Conservation (phyloP, 2,329 filamentous ascomycete genomes). For the Microsporum audouinii region DNA sequence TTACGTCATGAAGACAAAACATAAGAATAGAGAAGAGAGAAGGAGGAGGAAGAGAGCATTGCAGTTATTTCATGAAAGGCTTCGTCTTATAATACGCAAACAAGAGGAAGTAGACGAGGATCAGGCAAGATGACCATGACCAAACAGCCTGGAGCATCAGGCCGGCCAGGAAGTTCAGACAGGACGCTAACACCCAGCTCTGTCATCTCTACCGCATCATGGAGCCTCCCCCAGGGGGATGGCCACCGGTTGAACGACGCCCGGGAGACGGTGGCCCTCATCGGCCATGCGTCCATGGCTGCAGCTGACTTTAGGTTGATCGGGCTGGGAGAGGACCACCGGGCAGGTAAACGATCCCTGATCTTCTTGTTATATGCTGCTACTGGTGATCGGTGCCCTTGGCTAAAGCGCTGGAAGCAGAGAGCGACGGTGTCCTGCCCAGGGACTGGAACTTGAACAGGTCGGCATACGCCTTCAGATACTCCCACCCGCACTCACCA, state of each 20-base stretch:
- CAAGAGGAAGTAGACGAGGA: not conserved
- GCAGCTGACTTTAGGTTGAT: slow-evolving; percentile 69
- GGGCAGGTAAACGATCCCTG: slow-evolving; percentile 42
- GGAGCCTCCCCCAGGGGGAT: slow-evolving; percentile 19
- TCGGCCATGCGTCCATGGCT: slow-evolving; percentile 71
- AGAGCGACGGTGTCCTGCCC: slow-evolving; percentile 46
- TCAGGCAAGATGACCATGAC: not conserved
- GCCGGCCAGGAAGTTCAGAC: not conserved
- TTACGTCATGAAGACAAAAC: not conserved
- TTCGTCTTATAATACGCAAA: too few relatives aligned
- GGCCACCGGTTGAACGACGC: slow-evolving; percentile 30
- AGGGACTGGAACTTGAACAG: slow-evolving; percentile 65
- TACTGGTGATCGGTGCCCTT: not conserved
- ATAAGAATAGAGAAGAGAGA: not conserved
- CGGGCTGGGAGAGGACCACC: slow-evolving; percentile 74
- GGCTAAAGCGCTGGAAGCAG: not conserved
- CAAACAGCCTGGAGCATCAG: not conserved
- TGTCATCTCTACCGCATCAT: slow-evolving; percentile 24
- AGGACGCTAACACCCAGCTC: slow-evolving; percentile 17
- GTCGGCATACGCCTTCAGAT: slow-evolving; percentile 66
- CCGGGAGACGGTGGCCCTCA: slow-evolving; percentile 73
- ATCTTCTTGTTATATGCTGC: not conserved
- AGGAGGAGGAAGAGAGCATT: not conserved
- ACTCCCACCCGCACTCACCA: slow-evolving; percentile 73
- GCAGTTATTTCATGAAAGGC: not conserved